Conservation (phyloP, 2,329 filamentous ascomycete species). For the Pseudogymnoascus sp. region DNA sequence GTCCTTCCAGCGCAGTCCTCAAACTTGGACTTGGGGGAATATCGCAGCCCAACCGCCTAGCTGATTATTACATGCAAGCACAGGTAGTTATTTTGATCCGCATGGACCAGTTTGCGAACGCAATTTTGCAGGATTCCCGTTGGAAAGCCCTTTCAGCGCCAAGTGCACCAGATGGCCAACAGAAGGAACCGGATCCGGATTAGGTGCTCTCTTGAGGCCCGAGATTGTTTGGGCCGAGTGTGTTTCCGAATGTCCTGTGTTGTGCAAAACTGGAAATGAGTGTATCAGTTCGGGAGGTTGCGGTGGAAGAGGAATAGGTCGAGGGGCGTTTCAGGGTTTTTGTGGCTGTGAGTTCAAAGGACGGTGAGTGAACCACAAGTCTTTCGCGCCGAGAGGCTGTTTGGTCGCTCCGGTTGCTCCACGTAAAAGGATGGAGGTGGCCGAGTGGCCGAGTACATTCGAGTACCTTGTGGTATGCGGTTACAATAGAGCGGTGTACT, state of each 20-base stretch:
- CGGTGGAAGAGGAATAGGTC: not conserved
- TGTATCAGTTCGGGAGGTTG: not conserved
- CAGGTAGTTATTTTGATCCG: not conserved
- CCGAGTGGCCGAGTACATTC: not conserved
- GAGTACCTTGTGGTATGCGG: constrained; percentile 6
- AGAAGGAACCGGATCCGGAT: not conserved
- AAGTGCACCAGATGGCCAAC: not conserved
- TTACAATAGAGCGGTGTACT: not conserved
- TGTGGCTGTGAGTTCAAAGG: constrained; percentile 2
- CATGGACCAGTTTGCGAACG: not conserved
- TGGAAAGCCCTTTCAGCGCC: not conserved
- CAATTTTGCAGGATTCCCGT: not conserved
- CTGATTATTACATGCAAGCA: constrained; percentile 2
- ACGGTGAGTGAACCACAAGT: constrained; percentile 6
- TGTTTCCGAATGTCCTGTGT: not conserved
- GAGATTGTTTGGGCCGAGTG: constrained; percentile 1
- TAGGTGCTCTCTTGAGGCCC: not conserved
- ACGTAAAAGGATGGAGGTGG: not conserved
- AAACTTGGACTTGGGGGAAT: not conserved
- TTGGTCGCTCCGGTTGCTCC: not conserved
- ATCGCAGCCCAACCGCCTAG: not conserved
- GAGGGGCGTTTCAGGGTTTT: constrained; percentile 2
- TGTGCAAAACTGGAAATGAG: not conserved
- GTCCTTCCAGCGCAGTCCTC: constrained; percentile 4
- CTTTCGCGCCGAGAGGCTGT: not conserved